Conservation (phyloP, 352 stramenopile genomes). For the Phytophthora uliginosa region DNA sequence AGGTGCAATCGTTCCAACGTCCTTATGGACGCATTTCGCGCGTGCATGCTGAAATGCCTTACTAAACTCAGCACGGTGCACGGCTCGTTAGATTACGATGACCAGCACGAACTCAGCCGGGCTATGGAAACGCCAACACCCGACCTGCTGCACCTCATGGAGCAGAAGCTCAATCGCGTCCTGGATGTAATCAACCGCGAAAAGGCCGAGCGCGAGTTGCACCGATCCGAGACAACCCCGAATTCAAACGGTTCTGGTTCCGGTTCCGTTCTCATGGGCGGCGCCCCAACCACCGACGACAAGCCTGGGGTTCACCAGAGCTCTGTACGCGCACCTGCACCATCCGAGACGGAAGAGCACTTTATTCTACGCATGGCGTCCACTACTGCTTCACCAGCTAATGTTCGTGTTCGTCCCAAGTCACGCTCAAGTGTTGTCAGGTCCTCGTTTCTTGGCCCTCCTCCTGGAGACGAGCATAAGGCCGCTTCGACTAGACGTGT, state of each 20-base stretch:
- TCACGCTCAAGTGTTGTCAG: constrained; percentile 47
- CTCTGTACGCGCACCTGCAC: constrained; percentile 63
- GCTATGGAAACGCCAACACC: constrained; percentile 76
- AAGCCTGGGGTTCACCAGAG: constrained; percentile 43
- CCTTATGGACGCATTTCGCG: constrained; percentile 85
- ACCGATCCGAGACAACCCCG: constrained; percentile 68
- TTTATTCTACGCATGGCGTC: constrained; percentile 89
- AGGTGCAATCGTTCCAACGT: constrained; percentile 83
- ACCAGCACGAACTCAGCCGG: constrained; percentile 75
- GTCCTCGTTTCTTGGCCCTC: constrained; percentile 35
- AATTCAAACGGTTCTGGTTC: constrained; percentile 33
- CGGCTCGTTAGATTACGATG: constrained; percentile 78
- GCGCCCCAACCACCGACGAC: constrained; percentile 34
- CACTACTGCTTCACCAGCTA: constrained; percentile 68
- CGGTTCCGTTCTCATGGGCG: constrained; percentile 27
- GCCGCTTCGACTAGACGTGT: constrained; percentile 18
- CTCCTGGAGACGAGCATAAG: constrained; percentile 34
- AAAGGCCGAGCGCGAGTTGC: constrained; percentile 83
- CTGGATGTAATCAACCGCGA: constrained; percentile 88
- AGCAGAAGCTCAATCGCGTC: constrained; percentile 87
- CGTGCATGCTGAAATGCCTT: constrained; percentile 87
- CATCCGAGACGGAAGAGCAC: constrained; percentile 83
- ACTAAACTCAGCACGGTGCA: constrained; percentile 80
- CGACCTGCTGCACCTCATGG: constrained; percentile 81
- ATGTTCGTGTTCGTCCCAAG: constrained; percentile 84